Percentiles rank a stretch among this genome's conserved stretches.
These are phyloP conservation scores for Lepidium didymum DNA, from an alignment of 345 rosid genomes.

Conservation along the genomic window DNA sequence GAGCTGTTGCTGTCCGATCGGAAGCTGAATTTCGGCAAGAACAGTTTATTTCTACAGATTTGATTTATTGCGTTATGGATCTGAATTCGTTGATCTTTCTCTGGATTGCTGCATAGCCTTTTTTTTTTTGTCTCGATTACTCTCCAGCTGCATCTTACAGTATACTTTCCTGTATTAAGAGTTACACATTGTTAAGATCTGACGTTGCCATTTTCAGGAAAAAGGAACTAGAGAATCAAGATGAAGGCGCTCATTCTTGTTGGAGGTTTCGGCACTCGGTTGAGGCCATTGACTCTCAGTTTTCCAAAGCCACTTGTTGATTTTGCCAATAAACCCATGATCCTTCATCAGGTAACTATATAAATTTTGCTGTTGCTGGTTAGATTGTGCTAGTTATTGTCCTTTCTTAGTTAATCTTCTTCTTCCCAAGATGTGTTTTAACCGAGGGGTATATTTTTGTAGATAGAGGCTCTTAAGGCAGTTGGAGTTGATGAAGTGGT, in stretches of 20 bases:
- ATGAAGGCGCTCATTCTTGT: constrained; percentile 99
- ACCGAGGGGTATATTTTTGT: background rate
- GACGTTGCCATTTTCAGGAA: constrained; percentile 32
- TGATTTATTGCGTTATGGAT: constrained; percentile 9
- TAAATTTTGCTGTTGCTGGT: background rate
- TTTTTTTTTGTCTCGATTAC: background rate
- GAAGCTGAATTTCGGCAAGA: background rate
- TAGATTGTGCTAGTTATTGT: background rate
- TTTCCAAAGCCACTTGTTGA: constrained; percentile 98
- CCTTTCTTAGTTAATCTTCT: background rate
- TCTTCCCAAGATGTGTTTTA: background rate
- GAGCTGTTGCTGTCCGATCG: background rate
- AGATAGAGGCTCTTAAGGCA: constrained; percentile 97
- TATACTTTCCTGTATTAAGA: background rate
- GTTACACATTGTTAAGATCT: constrained; percentile 4
- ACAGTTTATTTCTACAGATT: background rate
- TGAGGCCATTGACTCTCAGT: constrained; percentile 98
- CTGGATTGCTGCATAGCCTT: background rate
- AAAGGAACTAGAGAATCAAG: constrained; percentile 25
- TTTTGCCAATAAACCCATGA: constrained; percentile 98
- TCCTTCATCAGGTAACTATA: constrained; percentile 80
- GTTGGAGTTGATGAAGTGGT: constrained; percentile 95
- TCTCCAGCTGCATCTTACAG: background rate
- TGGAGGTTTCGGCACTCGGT: constrained; percentile 95
- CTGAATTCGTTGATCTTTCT: background rate